phyloP scores from a whole-genome alignment of 2,329 filamentous ascomycete species.

The Mycocentrospora acerina region DNA sequence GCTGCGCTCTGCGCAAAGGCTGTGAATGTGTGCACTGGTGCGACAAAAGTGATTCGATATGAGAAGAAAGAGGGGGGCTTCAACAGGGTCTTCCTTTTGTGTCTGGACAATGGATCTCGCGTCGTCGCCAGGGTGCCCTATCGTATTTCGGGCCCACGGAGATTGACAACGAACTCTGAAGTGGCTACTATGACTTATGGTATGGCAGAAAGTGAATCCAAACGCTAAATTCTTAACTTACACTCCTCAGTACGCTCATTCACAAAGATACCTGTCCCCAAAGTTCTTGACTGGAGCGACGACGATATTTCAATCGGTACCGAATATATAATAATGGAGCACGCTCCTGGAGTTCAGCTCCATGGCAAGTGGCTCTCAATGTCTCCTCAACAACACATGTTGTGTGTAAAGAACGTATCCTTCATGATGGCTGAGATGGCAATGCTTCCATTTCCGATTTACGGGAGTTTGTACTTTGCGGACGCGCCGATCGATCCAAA shows the following conservation, averaged over 20 bases:
- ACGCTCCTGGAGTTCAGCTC: constrained; percentile 33
- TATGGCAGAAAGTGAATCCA: constrained; percentile 18
- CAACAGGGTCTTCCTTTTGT: constrained; percentile 46
- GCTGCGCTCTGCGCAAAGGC: constrained; percentile 38
- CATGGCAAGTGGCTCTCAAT: constrained; percentile 34
- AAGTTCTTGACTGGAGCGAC: constrained; percentile 46
- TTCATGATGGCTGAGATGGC: constrained; percentile 29
- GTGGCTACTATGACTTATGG: constrained; percentile 47
- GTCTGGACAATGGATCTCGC: constrained; percentile 36
- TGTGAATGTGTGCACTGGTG: constrained; percentile 37
- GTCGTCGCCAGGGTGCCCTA: constrained; percentile 46
- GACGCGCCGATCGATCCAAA: constrained; percentile 11
- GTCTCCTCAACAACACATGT: constrained; percentile 33
- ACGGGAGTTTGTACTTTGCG: constrained; percentile 32
- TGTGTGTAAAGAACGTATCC: constrained; percentile 32
- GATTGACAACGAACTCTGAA: constrained; percentile 43
- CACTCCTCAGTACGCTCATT: constrained; percentile 32
- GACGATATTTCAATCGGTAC: constrained; percentile 28
- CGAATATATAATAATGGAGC: constrained; percentile 43
- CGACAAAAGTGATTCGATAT: constrained; percentile 30
- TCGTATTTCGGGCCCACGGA: constrained; percentile 37
- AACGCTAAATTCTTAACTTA: background rate
- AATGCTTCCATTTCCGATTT: constrained; percentile 37
- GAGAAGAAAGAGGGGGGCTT: constrained; percentile 47
- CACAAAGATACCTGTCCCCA: constrained; percentile 44